Base-by-base conservation (phyloP, 1,284 basidiomycete species). In the Exobasidium rhododendri region DNA sequence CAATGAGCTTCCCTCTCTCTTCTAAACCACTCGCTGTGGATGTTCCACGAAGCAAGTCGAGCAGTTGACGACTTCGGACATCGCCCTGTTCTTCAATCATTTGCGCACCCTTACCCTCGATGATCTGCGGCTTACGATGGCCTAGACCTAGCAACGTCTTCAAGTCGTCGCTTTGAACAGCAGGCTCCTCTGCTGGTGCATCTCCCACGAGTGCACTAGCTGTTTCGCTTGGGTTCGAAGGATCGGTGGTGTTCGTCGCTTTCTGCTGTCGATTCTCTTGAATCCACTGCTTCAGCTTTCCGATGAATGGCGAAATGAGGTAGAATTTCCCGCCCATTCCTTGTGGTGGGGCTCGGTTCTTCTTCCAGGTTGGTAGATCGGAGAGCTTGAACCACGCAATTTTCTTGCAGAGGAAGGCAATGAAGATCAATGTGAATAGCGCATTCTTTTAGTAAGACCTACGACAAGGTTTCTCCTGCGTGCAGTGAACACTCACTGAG, bases 311-410 rank as follows among this genome's bases (percentile, higher is more conserved):
- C 1, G 92, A 88, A 55, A 98, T 93, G 73, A 97, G 85, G 82
- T 97, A 98, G 81, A 97, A 97, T 78, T 92, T 93, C 58, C 91
- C 81, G 56, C 82, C 80, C 54, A 73, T 64, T 68, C 67, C 71
- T 56, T 70, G 69, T 29, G 70, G 68, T 85, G 30, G 86, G 44
- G 73, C 77, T 82, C 87, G 89, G 73, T 89, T 89, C 64, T 88
- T 87, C 77, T 87, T 91, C 92, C 93, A 98, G 0, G 91, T 93
- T 0, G 96, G 96, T 24, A 99, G 83, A 79, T 97, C 93, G 31
- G 85, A 83, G 50, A 98, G 82, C 65, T 84, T 87, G 81, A 97
- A 97, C 96, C 96, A 99, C 75, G 94, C 89, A 71, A 98, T 98
- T 83, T 90, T 90, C n/a, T n/a, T n/a, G n/a, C n/a, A n/a, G n/a